Evolutionary conservation across 2,329 filamentous ascomycete genomes (phyloP).

Genomic region (Hirsutella rhossiliensis): DNA sequence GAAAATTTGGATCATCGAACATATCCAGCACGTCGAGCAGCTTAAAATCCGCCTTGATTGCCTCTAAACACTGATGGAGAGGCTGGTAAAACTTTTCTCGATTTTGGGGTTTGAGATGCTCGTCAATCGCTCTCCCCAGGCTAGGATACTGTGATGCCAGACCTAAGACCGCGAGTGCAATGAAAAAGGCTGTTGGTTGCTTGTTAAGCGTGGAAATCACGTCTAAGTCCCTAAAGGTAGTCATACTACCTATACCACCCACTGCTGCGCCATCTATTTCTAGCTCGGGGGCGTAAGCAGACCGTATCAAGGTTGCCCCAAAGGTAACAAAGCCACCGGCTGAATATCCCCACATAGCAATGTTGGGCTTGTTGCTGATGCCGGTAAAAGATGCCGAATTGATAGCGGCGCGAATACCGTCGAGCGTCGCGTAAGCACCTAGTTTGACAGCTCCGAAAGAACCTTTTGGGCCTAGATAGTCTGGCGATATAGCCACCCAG

Average conservation of each 20-base stretch:
- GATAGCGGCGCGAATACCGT: conserved; percentile 29
- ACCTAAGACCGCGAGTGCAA: conserved; percentile 10
- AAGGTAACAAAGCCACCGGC: conserved; percentile 10
- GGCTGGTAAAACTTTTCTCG: conserved; percentile 16
- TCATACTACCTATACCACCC: conserved; percentile 12
- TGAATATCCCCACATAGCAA: conserved; percentile 31
- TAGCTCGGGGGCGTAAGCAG: conserved; percentile 12
- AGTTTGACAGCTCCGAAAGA: conserved; percentile 27
- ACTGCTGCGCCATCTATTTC: conserved; percentile 12
- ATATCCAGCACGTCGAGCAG: conserved; percentile 25
- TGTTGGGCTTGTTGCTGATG: conserved; percentile 16
- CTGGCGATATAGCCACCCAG: conserved; percentile 35
- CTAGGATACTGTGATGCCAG: conserved; percentile 10
- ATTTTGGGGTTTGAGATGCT: conserved; percentile 8
- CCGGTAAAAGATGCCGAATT: conserved; percentile 14
- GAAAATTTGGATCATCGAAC: conserved; percentile 23
- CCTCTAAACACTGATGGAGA: conserved; percentile 12
- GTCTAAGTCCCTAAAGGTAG: conserved; percentile 1
- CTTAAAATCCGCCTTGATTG: conserved; percentile 14
- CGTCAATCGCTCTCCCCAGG: conserved; percentile 4
- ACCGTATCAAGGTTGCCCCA: conserved; percentile 13
- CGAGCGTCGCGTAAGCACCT: conserved; percentile 28
- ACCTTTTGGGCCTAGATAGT: conserved; percentile 30
- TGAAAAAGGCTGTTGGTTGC: conserved; percentile 6
- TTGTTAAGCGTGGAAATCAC: conserved; percentile 6